Evolutionary conservation across 768 basidiomycete genomes (phyloP), one percentile per base, ranked within the genome.

Genomic region (Daedaleopsis nitida): DNA sequence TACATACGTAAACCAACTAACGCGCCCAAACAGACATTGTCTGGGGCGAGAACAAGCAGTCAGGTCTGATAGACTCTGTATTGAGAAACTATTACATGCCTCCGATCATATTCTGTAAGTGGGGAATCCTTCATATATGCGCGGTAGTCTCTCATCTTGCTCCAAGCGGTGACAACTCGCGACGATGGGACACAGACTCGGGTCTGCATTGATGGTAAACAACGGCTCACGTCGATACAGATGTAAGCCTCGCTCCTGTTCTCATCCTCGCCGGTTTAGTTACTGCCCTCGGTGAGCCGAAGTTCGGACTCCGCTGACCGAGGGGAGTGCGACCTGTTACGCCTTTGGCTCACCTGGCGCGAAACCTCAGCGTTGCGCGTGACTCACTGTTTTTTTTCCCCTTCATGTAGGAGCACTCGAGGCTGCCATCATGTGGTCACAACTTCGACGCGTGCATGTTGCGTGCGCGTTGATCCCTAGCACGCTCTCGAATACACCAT

Each of bases 161-260:
- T 17, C 34, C 3, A 49, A 85, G 82, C 79, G 38, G 78, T 81
- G 6, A 73, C 70, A 0, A 54, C 61, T 3, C 66, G 71, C 17
- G 72, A 77, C 3, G 78, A 84, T 37, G 81, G 80, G 4, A 70
- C 68, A 8, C 82, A 83, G 62, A 66, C 68, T 19, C 78, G 82
- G 21, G 77, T 78, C 0, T 89, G 87, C 61, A 87, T 88, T 14
- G 89, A 89, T 63, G 88, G 88, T n/a, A 89, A 89, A 68, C 88
- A 89, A 64, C 78, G 88, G 35, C 69, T 89, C 61, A 88, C 88
- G 0, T 88, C 88, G 0, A 83, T 89, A 27, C 77, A 79, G 63
- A 78, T 80, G 87, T 88, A 39, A 58, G 58, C 56, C 21, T 45
- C 21, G 11, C 48, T 45, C 9, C 21, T 35, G 44, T 38, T 32